Conservation (phyloP, 2,329 filamentous ascomycete genomes). For the Berkeleyomyces rouxiae region DNA sequence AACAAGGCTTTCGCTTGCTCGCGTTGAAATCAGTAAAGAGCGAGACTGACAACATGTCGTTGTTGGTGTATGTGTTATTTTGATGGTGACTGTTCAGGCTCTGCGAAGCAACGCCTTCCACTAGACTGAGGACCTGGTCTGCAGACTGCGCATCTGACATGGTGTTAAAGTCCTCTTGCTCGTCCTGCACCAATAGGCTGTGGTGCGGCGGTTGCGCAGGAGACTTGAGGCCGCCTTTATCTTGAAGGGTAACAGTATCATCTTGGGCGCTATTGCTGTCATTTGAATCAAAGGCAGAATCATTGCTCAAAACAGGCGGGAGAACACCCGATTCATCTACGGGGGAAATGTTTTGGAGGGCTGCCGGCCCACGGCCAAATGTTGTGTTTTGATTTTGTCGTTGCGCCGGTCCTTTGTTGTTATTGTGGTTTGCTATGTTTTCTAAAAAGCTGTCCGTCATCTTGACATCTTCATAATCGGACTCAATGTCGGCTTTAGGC, state of each 20-base stretch:
- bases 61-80: neutral
- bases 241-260: conserved; percentile 16
- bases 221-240: neutral
- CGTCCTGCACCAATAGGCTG: neutral
- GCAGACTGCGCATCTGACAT: conserved; percentile 23
- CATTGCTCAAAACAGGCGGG: conserved; percentile 24
- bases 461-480: conserved; percentile 10
- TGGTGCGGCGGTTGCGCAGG: conserved; percentile 10
- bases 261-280: conserved; percentile 18
- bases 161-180: neutral
- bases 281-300: conserved; percentile 24
- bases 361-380: neutral
- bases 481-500: neutral
- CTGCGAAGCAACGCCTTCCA: conserved; percentile 37
- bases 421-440: conserved; percentile 4
- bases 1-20: conserved; percentile 39
- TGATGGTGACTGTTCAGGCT: conserved; percentile 25
- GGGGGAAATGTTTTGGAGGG: neutral
- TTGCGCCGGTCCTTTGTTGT: neutral
- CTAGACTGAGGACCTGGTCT: conserved; percentile 34
- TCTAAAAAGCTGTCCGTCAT: conserved; percentile 12
- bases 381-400: neutral
- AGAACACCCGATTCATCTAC: conserved; percentile 9
- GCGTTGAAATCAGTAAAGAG: conserved; percentile 24
- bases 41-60: neutral